Evolutionary conservation across 345 rosid species (phyloP), one percentile per base, ranked within the genome.

Genomic region (Euphorbia pulcherrima): DNA sequence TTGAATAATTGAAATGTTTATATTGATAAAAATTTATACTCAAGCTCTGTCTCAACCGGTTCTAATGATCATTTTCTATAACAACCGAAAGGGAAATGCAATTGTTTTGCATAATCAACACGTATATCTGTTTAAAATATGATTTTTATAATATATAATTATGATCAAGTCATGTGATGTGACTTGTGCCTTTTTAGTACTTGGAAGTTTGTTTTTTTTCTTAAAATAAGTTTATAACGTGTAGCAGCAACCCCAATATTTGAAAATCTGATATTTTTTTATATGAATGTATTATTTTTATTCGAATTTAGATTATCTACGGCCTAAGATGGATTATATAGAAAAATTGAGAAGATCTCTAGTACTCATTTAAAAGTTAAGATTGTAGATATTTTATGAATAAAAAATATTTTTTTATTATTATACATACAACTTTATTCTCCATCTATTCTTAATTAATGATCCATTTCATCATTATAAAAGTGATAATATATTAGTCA

Each of bases 201-300:
- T 39, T 39, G 4, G 3, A 8, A 14, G 17, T 24, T 44, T 12
- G 0, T 26, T 56, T 50, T 26, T 56, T 50, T 37, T 24, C 33
- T 53, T 27, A 28, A 37, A 16, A 37, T 47, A 14, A 13, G 0
- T 50, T 20, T 2, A 50, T 17, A 50, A 18, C 54, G 20, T 4
- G 24, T 50, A 24, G 7, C 54, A 50, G 16, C 2, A 18, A 6
- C 23, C 23, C n/a, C 24, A 50, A 18, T 18, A 50, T 18, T 50
- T 50, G 64, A 57, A 71, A 9, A 48, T 57, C 63, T 14, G 30
- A 4, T 0, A 74, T 71, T 77, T 66, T 61, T 58, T 62, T 62
- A 72, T 64, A 79, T 68, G 63, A 64, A 72, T 5, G 3, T 0
- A 33, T 33, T 33, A 33, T 33, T 33, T 33, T 7, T 39, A 23